Evolutionary conservation across 108 stramenopile species (phyloP), one percentile per base, ranked within the genome.

Genomic region (Seminavis robusta): DNA sequence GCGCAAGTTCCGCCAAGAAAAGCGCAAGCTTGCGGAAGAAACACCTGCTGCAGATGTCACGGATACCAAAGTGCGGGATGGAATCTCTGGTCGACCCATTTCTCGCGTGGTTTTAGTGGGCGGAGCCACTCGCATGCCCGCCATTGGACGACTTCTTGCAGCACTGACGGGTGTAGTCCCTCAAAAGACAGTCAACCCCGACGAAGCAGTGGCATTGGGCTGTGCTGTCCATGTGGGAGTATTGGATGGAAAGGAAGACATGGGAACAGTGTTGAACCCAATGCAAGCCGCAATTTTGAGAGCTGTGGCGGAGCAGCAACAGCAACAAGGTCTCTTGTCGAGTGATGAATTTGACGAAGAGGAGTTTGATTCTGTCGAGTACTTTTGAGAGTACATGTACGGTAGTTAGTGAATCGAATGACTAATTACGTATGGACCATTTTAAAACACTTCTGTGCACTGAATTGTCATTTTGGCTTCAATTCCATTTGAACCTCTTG

Each of bases 141-240:
- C 75, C 2, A 84, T 95, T 59, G 81, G 71, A 9, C 78, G 77
- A 29, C 55, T 95, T 1, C 55, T 95, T 0, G 65, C 78, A 30
- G 81, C 73, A 1, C 47, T 93, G 30, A 84, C 83, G 15, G 94
- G 94, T 2, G 63, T 80, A 4, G 65, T 75, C 4, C 88, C 89
- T 0, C 86, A 86, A 41, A 62, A 65, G 34, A 86, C 86, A 4
- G 87, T 95, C 23, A 81, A 92, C 54, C 90, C 90, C 0, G 94
- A 93, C 52, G 91, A 95, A 42, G 91, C 85, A 2, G 87, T 95
- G 20, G 87, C 89, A 25, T 54, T 92, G 21, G 94, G 94, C 8
- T 88, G 88, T 61, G 94, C 94, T 8, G 81, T 93, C 0, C 91
- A 95, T 31, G 87, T 83, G 0, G 94, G 90, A n/a, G 77, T 93